A percentile compares a stretch with the other conserved stretches of the same genome.
Evolutionary conservation across 495 filamentous ascomycete genomes (phyloP).

Genomic region (Penicillium canescens): DNA sequence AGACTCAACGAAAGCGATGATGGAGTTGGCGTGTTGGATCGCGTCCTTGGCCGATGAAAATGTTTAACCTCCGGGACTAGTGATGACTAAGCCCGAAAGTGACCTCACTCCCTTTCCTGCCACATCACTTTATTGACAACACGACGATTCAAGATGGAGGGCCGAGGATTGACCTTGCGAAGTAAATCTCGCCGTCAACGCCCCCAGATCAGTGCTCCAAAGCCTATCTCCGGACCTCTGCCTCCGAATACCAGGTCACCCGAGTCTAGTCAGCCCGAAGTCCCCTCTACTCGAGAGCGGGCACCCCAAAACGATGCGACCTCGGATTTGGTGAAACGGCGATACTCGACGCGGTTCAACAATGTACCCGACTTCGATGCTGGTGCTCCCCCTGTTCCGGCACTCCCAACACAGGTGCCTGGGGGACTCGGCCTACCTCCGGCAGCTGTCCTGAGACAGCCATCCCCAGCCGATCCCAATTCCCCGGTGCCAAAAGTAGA

Average conservation of each 20-base stretch:
- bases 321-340: constrained; percentile 87
- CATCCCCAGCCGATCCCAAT: constrained; percentile 34
- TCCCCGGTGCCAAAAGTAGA: constrained; percentile 57
- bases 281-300: constrained; percentile 33
- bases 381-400: constrained; percentile 66
- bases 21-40: background rate
- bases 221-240: constrained; percentile 71
- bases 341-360: constrained; percentile 91
- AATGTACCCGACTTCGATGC: constrained; percentile 69
- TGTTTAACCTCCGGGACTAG: too few species aligned
- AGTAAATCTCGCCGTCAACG: constrained; percentile 75
- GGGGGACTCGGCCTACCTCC: constrained; percentile 49
- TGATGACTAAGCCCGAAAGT: too few species aligned
- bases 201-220: constrained; percentile 79
- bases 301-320: constrained; percentile 55
- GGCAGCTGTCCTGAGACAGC: constrained; percentile 47
- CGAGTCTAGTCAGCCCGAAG: constrained; percentile 21
- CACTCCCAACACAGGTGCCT: constrained; percentile 49
- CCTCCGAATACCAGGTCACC: constrained; percentile 35
- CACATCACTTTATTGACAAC: background rate
- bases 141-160: constrained; percentile 34
- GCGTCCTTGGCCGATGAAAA: background rate
- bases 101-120: too few species aligned
- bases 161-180: constrained; percentile 82
- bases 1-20: background rate